These are phyloP conservation scores for Syncephalastrum contaminatum DNA, from an alignment of 371 early-diverging fungal genomes.

Conservation along the genomic window DNA sequence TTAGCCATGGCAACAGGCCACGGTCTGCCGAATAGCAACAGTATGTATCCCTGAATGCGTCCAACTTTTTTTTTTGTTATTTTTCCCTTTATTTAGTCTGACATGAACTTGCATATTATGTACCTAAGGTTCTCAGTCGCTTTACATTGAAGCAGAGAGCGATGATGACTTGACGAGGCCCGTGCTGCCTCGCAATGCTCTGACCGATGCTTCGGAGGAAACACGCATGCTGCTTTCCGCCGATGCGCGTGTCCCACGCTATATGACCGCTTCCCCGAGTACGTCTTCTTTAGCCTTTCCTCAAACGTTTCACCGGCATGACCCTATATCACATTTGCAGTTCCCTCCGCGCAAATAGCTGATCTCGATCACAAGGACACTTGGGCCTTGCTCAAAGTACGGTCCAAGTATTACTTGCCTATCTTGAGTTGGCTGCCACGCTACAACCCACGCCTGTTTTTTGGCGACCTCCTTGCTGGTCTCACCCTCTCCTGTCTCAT, in stretches of 20 bases:
- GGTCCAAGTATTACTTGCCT: slow-evolving; percentile 89
- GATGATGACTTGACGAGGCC: slow-evolving; percentile 3
- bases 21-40: no score
- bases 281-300: slow-evolving; percentile 2
- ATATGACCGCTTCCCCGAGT: slow-evolving; percentile 23
- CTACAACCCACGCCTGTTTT: slow-evolving; percentile 55
- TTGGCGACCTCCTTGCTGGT: slow-evolving; percentile 80
- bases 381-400: slow-evolving; percentile 45
- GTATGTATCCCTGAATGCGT: no score
- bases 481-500: slow-evolving; percentile 85
- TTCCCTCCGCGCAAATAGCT: slow-evolving; percentile 33
- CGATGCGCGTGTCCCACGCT: slow-evolving; percentile 21
- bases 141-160: background rate
- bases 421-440: slow-evolving; percentile 84
- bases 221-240: slow-evolving; percentile 10
- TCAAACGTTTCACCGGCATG: background rate
- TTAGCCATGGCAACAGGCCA: no score
- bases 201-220: slow-evolving; percentile 5
- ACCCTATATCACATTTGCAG: slow-evolving; percentile 9
- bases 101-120: no score
- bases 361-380: slow-evolving; percentile 24
- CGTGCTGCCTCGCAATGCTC: slow-evolving; percentile 14
- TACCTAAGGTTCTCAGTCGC: no score
- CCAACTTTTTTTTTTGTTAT: no score
- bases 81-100: no score